Base-by-base conservation (phyloP, 805 yeast species). In the Yamadazyma akitaensis region DNA sequence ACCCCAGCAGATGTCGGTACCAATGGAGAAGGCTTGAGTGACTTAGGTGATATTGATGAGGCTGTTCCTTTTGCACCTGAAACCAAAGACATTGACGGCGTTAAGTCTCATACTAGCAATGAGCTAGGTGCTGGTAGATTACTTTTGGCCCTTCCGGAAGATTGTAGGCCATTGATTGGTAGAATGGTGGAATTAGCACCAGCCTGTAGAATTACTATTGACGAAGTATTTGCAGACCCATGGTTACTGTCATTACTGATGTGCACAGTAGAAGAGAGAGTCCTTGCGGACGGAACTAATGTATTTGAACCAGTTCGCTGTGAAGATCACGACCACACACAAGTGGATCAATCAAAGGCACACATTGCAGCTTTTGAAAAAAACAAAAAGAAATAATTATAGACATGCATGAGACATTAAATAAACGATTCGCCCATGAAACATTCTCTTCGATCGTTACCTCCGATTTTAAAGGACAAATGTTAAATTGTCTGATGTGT, bases 331-430 rank as follows among this genome's bases (percentile, higher is more conserved):
- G 75, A 75, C 30, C 98, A 91, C 62, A 88, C 97, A 1, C 80
- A 80, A 53, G 97, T 91, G 42, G 96, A 90, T 55, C 96, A 88
- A 62, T 83, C 88, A 50, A 96, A 88, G 56, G 98, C 98, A 0
- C 98, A 91, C 64, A 91, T 91, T 68, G 96, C 97, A 10, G 85
- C 91, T 49, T 76, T 91, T 54, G 97, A 91, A 61, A 87, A 83
- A 73, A 87, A 83, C 61, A 91, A 88, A 69, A 79, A 76, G 61
- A 70, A 78, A 60, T 74, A 67, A 46, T 34, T 40, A 37, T 42
- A 42, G 43, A 41, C 34, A 40, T 21, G 37, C 39, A 43, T 40
- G 40, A 40, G 43, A 40, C 43, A 37, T 35, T 40, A 14, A n/a
- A 31, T 17, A 14, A 30, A 17, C n/a, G 16, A 31, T 25, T 7